These are phyloP conservation scores for Linum tenue DNA, from an alignment of 345 rosid genomes.

Conservation along the genomic window DNA sequence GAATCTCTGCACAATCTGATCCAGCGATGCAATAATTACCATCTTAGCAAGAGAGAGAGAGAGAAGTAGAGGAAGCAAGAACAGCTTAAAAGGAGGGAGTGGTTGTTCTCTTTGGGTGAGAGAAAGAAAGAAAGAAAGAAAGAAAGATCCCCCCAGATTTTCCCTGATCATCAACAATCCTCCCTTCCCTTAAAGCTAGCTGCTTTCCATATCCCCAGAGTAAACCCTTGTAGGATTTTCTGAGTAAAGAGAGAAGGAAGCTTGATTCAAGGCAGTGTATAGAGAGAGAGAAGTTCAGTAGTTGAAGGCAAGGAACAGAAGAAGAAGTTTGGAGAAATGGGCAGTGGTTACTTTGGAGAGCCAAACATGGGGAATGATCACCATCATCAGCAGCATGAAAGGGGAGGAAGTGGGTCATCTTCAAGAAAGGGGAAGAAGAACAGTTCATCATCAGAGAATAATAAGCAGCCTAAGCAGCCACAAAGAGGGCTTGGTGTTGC, in stretches of 20 bases:
- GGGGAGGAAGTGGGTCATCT: conserved; percentile 26
- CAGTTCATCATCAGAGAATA: not conserved
- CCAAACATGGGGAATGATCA: conserved; percentile 32
- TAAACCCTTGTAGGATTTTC: too few species aligned
- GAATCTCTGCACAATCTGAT: conserved; percentile 77
- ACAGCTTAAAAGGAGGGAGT: too few species aligned
- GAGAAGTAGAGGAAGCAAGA: too few species aligned
- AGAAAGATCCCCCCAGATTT: too few species aligned
- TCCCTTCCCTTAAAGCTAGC: too few species aligned
- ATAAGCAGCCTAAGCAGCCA: conserved; percentile 56
- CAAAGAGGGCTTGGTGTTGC: conserved; percentile 99
- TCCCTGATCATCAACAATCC: too few species aligned
- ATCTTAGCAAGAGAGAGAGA: too few species aligned
- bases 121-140: too few species aligned
- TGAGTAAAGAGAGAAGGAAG: too few species aligned
- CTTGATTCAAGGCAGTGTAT: too few species aligned
- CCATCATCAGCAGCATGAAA: conserved; percentile 8
- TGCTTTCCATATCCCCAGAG: too few species aligned
- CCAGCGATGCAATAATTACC: conserved; percentile 88
- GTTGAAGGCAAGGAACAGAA: not conserved
- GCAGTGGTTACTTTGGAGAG: conserved; percentile 67
- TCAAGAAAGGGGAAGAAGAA: conserved; percentile 70
- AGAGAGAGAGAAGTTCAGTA: not conserved
- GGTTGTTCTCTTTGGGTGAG: too few species aligned
- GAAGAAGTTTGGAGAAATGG: conserved; percentile 29